Conservation (phyloP, 257 asterid genomes). For the Ligustrum vulgare region DNA sequence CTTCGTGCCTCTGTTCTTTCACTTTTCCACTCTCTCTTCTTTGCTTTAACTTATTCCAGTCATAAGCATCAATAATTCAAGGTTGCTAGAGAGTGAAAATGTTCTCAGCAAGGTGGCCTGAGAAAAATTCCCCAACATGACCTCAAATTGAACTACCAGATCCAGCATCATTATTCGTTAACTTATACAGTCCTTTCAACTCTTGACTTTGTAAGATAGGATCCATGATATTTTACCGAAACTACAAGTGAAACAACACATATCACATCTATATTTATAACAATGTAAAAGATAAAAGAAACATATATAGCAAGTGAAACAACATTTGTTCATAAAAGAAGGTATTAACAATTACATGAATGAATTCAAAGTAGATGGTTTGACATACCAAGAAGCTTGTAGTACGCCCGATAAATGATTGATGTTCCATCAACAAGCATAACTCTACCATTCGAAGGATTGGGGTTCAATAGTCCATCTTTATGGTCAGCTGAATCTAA, state of each 20-base stretch:
- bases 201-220: too few species aligned
- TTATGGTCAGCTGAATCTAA: constrained; percentile 35
- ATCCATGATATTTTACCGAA: background rate
- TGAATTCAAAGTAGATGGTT: background rate
- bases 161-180: too few species aligned
- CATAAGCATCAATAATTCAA: too few species aligned
- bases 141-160: too few species aligned
- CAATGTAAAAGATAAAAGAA: background rate
- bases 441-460: constrained; percentile 66
- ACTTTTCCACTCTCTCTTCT: too few species aligned
- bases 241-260: background rate
- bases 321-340: background rate
- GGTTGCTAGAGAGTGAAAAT: too few species aligned
- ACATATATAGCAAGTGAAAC: background rate
- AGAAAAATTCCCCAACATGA: too few species aligned
- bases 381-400: constrained; percentile 80
- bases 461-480: constrained; percentile 33
- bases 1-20: too few species aligned
- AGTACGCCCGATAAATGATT: constrained; percentile 84
- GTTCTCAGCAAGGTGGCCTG: too few species aligned
- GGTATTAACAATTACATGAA: background rate
- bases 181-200: too few species aligned
- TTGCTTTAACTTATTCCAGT: too few species aligned
- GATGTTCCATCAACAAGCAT: constrained; percentile 97
- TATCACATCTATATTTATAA: background rate